A percentile compares a stretch with the other conserved stretches of the same genome.
Evolutionary conservation across 176 grass and related monocot genomes (phyloP).

Genomic region (Musa acuminata): DNA sequence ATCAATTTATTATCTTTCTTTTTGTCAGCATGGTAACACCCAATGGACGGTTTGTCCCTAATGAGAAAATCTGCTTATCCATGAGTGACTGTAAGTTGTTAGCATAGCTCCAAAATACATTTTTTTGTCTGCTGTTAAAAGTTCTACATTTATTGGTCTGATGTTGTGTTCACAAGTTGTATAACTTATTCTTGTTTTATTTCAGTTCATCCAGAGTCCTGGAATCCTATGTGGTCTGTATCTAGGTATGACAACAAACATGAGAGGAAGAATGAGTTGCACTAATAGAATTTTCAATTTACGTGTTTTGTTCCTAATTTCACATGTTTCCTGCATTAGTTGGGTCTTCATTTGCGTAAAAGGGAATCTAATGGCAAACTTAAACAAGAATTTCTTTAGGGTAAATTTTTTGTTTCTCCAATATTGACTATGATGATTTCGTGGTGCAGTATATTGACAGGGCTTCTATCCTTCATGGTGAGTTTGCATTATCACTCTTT

Average conservation of each 20-base stretch:
- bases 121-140: not conserved
- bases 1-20: constrained; percentile 26
- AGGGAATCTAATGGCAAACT: not conserved
- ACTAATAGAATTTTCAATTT: not conserved
- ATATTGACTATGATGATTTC: constrained; percentile 17
- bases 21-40: constrained; percentile 78
- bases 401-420: not conserved
- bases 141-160: not conserved
- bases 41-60: constrained; percentile 84
- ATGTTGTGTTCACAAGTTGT: constrained; percentile 12
- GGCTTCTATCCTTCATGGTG: constrained; percentile 98
- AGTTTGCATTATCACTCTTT: constrained; percentile 19
- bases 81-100: constrained; percentile 92
- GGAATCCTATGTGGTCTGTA: constrained; percentile 99
- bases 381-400: constrained; percentile 3
- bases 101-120: not conserved
- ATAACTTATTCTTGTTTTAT: constrained; percentile 10
- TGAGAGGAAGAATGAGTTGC: not conserved
- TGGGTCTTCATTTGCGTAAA: not conserved
- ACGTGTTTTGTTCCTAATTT: not conserved
- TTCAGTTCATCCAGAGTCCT: constrained; percentile 96
- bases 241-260: constrained; percentile 46
- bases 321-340: not conserved
- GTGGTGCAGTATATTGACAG: constrained; percentile 86
- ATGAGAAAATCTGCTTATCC: constrained; percentile 89